Base-by-base conservation (phyloP, 768 basidiomycete species). In the Symmetrospora coprosmae region DNA sequence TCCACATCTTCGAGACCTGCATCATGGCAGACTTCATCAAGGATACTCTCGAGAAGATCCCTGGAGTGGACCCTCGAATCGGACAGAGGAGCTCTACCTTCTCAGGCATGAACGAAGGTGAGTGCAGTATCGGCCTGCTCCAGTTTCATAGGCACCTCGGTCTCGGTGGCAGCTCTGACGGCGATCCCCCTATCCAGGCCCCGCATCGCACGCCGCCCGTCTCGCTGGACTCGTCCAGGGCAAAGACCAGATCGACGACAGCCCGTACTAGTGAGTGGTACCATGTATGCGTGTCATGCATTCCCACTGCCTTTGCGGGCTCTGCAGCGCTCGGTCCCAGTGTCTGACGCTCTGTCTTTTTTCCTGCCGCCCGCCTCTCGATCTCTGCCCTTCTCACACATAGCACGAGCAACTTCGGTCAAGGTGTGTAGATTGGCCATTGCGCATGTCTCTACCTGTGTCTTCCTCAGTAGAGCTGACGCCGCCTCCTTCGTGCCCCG, bases 331-430 rank as follows among this genome's bases (percentile, higher is more conserved):
- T 23, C 53, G 23, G 9, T 38, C 16, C 23, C 13, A 13, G 16
- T 30, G 19, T 19, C 47, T 30, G 37, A 23, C 53, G 23, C 31
- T 41, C 59, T 46, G 33, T 45, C 46, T 37, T 2, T 23, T 37
- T 27, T 21, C 48, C 0, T 23, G 7, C n/a, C 25, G 4, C n/a
- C 47, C 4, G 33, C 13, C 47, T 25, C 27, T 28, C 45, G 45
- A 47, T 47, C 45, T 5, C 17, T n/a, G 17, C 4, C 31, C 31
- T 34, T 34, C 6, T 35, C 16, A 13, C 50, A 31, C 28, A 17
- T 50, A 68, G 66, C 60, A 67, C 69, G 11, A 61, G 61, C 56
- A 71, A 71, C 67, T 70, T 70, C 63, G 71, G 71, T 19, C 71
- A 71, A 31, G 49, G 49, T 50, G 30, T 34, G 49, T 11, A 9